phyloP scores from a whole-genome alignment of 805 yeast species.

The Dipodascus geniculatus region DNA sequence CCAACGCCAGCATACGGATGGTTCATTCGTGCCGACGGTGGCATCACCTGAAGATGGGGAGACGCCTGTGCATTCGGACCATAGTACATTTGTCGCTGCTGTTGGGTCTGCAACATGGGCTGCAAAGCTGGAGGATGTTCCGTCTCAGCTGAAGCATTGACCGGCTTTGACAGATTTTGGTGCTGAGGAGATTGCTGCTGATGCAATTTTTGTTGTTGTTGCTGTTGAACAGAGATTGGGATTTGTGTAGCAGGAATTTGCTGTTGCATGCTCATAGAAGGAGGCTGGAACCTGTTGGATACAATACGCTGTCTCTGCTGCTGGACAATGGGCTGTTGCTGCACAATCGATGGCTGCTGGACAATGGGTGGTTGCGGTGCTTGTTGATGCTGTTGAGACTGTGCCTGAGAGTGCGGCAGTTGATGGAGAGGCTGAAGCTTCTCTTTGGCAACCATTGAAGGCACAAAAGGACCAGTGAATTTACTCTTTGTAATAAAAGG shows the following conservation, averaged over 20 bases:
- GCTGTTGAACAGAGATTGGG: slow-evolving; percentile 5
- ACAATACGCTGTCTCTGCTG: slow-evolving; percentile 1
- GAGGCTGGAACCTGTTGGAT: background rate
- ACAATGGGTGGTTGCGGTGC: slow-evolving; percentile 2
- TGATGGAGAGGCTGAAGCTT: slow-evolving; percentile 4
- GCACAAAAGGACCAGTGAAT: slow-evolving; percentile 34
- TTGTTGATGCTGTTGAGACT: no score
- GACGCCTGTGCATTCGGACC: slow-evolving; percentile 6
- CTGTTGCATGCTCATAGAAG: background rate
- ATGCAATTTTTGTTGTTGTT: slow-evolving; percentile 11
- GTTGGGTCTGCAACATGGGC: slow-evolving; percentile 8
- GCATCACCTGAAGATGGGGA: slow-evolving; percentile 3
- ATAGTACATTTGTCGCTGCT: slow-evolving; percentile 7
- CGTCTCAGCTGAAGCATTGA: background rate
- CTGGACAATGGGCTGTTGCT: slow-evolving; percentile 5
- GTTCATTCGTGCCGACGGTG: slow-evolving; percentile 4
- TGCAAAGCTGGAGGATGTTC: slow-evolving; percentile 5
- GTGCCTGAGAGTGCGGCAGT: slow-evolving; percentile 4
- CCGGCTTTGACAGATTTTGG: background rate
- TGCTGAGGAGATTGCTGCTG: slow-evolving; percentile 6
- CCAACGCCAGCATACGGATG: slow-evolving; percentile 5
- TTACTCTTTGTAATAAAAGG: slow-evolving; percentile 68
- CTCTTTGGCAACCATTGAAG: slow-evolving; percentile 9
- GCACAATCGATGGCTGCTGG: background rate
- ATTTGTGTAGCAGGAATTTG: slow-evolving; percentile 4